Evolutionary conservation across 495 filamentous ascomycete genomes (phyloP).

Genomic region (Gamarada debralockiae): DNA sequence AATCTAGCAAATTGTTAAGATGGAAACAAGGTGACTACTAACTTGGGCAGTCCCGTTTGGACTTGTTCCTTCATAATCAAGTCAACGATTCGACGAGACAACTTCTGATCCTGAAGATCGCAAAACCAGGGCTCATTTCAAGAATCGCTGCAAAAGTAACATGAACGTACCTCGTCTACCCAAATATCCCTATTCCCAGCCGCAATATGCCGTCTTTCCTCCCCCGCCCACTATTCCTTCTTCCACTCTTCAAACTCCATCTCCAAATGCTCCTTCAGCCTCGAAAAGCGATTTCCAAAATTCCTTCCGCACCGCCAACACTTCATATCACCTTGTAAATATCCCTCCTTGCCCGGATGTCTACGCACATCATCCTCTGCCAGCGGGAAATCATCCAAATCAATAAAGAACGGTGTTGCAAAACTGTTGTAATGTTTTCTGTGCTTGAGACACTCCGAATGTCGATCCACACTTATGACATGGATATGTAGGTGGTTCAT

Average conservation of each 20-base stretch:
- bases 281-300: conserved; percentile 68
- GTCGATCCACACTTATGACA: conserved; percentile 71
- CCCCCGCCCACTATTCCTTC: conserved; percentile 56
- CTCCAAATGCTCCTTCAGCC: conserved; percentile 75
- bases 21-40: no score
- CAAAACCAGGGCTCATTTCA: no score
- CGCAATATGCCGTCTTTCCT: no score
- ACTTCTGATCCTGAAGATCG: no score
- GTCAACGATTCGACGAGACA: no score
- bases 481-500: conserved; percentile 95
- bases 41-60: no score
- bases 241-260: conserved; percentile 83
- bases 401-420: conserved; percentile 79
- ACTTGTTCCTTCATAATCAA: no score
- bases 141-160: no score
- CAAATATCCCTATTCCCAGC: no score
- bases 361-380: conserved; percentile 54
- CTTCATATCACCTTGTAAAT: conserved; percentile 55
- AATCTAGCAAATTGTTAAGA: no score
- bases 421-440: conserved; percentile 93
- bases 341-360: conserved; percentile 49
- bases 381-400: conserved; percentile 78
- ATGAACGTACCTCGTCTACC: no score
- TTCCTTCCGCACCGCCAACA: conserved; percentile 84
- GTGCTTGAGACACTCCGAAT: conserved; percentile 67